Evolutionary conservation across 768 basidiomycete species (phyloP).

Genomic region (Lepiota subincarnata): DNA sequence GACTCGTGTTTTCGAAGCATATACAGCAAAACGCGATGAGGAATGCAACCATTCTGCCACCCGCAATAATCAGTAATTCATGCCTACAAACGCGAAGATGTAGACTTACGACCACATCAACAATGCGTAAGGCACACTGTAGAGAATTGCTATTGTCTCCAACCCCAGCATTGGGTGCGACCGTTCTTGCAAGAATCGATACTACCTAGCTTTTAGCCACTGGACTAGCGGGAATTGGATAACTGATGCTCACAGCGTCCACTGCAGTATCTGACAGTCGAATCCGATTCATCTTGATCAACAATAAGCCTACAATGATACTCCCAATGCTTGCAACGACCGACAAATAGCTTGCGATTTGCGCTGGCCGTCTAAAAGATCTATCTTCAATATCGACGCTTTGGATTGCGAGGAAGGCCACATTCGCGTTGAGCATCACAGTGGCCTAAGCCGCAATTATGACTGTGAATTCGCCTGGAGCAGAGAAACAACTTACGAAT

Average conservation of each 20-base stretch:
- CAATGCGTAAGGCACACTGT: conserved; percentile 51
- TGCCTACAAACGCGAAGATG: not conserved
- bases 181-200: conserved; percentile 6
- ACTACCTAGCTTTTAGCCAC: not conserved
- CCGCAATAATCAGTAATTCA: not conserved
- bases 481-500: conserved; percentile 30
- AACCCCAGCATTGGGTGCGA: conserved; percentile 26
- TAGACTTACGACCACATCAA: conserved; percentile 56
- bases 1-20: conserved; percentile 24
- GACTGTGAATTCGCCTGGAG: not conserved
- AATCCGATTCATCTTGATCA: conserved; percentile 21
- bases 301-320: conserved; percentile 39
- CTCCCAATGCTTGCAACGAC: conserved; percentile 39
- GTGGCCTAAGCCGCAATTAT: conserved; percentile 34
- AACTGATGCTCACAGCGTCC: not conserved
- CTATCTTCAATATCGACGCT: conserved; percentile 25
- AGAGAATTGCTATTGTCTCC: conserved; percentile 48
- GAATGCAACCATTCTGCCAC: conserved; percentile 31
- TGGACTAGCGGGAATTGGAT: too few species aligned
- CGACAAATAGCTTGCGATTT: conserved; percentile 45
- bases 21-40: conserved; percentile 23
- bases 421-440: conserved; percentile 53
- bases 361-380: conserved; percentile 26
- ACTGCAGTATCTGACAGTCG: conserved; percentile 30
- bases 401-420: conserved; percentile 51